Base-by-base conservation (phyloP, 139 green algal species). In the Tetradesmus lagerheimii region DNA sequence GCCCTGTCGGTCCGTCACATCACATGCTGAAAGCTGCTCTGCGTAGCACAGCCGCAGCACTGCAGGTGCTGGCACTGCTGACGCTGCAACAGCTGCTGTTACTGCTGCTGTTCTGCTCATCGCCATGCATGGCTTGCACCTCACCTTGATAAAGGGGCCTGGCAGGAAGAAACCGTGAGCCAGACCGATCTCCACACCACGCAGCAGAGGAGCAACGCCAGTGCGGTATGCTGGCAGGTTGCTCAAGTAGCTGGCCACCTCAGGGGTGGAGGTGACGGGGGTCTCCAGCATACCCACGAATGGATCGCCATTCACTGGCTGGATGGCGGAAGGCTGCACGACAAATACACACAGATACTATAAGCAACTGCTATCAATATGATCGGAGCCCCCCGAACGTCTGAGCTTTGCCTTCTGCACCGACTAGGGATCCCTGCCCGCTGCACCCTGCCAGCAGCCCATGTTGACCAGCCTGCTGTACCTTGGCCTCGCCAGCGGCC, bases 271-370 rank as follows among this genome's bases (percentile, higher is more conserved):
- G 66, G 98, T 99, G 38, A 99, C 96, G 37, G 98, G 98, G 74
- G 98, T 99, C 97, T 99, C 98, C 83, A 99, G 91, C 94, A 98
- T 98, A 89, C 98, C 97, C 85, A 99, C 98, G 93, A 99, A 99
- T 66, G 98, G 98, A 86, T 99, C 98, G 86, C 97, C 97, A 90
- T 99, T 99, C 47, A 99, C 91, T 38, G 98, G 98, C 93, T 97
- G 94, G 64, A 99, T 96, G 29, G 99, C 96, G 94, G 97, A 94
- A 82, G 83, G 76, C 93, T 94, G 91, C 90, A 85, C 43, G 35
- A 88, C 35, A 31, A 80, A 81, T 37, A 9, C 38, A 37, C 34
- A 76, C 31, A 53, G 8, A 31, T 18, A 71, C 5, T 23, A 71
- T 71, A 71, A n/a, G 23, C 57, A 2, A 71, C 57, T 23, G 57